Evolutionary conservation across 1,284 basidiomycete species (phyloP).

Genomic region (Puccinia novopanici): DNA sequence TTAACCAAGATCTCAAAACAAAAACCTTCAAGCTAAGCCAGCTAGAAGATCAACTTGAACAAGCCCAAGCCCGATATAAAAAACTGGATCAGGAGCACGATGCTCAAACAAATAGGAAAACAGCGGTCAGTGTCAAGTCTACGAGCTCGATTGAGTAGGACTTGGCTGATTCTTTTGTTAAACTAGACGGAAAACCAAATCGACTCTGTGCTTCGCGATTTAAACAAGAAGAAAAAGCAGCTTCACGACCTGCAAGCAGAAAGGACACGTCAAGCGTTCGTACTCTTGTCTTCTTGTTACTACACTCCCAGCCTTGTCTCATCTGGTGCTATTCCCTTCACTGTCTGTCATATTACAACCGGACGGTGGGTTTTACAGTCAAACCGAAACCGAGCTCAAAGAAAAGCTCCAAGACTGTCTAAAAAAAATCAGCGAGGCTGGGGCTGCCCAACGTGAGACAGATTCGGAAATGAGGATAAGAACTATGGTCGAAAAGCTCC

Average conservation of each 20-base stretch:
- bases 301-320: neutral
- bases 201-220: constrained; percentile 64
- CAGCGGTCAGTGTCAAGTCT: constrained; percentile 27
- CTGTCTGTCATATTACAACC: neutral
- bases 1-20: constrained; percentile 64
- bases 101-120: constrained; percentile 35
- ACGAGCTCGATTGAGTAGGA: neutral
- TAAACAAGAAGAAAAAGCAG: constrained; percentile 69
- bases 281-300: constrained; percentile 39
- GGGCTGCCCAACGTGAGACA: constrained; percentile 78
- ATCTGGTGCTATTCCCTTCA: neutral
- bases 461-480: constrained; percentile 81
- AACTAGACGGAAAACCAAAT: constrained; percentile 41
- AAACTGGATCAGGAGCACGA: constrained; percentile 46
- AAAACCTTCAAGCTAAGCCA: constrained; percentile 31
- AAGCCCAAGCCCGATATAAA: constrained; percentile 34
- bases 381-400: constrained; percentile 83
- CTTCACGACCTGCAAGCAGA: constrained; percentile 75
- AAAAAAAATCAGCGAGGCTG: constrained; percentile 81
- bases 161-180: neutral
- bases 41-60: constrained; percentile 44
- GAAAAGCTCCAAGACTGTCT: constrained; percentile 83
- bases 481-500: constrained; percentile 79
- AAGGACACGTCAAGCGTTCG: constrained; percentile 70
- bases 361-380: constrained; percentile 62